Conservation (phyloP, 805 yeast genomes). For the Hanseniaspora pseudoguilliermondii region DNA sequence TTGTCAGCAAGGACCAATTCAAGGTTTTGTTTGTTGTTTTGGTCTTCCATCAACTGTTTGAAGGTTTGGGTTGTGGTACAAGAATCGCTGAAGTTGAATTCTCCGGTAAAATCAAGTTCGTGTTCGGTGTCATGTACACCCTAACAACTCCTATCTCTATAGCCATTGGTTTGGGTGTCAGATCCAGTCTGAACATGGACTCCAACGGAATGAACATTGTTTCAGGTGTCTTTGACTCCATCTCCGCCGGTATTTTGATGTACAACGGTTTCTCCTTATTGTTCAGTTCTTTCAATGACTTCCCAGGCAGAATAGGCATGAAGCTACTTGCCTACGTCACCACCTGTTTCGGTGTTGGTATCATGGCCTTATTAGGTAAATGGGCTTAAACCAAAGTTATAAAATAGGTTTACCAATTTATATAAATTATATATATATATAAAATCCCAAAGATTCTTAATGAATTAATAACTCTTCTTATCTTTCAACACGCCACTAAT, state of each 20-base stretch:
- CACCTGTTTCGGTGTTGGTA: slow-evolving; percentile 55
- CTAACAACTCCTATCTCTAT: slow-evolving; percentile 62
- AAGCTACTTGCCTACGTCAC: slow-evolving; percentile 35
- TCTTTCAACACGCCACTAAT: too few species aligned
- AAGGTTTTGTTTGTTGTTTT: slow-evolving; percentile 55
- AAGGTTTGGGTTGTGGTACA: slow-evolving; percentile 75
- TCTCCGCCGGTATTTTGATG: slow-evolving; percentile 65
- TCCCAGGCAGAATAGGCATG: slow-evolving; percentile 40
- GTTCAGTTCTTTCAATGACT: slow-evolving; percentile 52
- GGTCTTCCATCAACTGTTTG: slow-evolving; percentile 69
- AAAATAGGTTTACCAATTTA: too few species aligned
- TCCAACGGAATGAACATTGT: slow-evolving; percentile 48
- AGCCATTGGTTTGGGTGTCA: slow-evolving; percentile 67
- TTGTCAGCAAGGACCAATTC: slow-evolving; percentile 59
- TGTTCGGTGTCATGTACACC: slow-evolving; percentile 38
- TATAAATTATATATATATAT: too few species aligned
- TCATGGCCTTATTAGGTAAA: slow-evolving; percentile 65
- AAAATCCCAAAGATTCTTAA: too few species aligned
- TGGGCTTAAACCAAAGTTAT: slow-evolving; percentile 40
- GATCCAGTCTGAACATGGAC: slow-evolving; percentile 47
- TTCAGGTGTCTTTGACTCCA: slow-evolving; percentile 61
- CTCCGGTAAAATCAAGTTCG: slow-evolving; percentile 40
- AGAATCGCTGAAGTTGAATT: slow-evolving; percentile 57
- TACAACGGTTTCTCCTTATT: slow-evolving; percentile 65
- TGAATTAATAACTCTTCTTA: too few species aligned